Base-by-base conservation (phyloP, 2,329 filamentous ascomycete genomes). In the Nemania abortiva region DNA sequence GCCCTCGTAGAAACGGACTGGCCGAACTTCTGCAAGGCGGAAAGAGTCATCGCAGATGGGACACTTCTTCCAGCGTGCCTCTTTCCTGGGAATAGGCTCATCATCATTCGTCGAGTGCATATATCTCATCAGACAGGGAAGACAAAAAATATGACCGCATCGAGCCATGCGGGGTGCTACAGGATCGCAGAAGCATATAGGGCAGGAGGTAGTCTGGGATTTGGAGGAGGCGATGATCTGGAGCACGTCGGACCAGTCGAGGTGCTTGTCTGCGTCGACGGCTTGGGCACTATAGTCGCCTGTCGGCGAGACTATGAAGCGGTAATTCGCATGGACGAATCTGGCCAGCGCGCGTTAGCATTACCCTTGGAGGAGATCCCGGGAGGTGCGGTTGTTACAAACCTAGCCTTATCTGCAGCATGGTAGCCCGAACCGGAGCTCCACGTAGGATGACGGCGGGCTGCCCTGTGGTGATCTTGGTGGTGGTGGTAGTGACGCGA, bases 141-240 rank as follows among this genome's bases (percentile, higher is more conserved):
- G 84, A 78, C 96, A 99, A 79, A 98, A 98, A 13, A 99, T 97
- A 79, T 99, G 96, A 0, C 96, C 96, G 77, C 96, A 99, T 77
- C 91, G 95, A 50, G 96, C 95, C 95, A 99, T 99, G 65, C 96
- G 90, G 37, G 96, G 95, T 7, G 96, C 96, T 20, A 97, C 93
- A 1, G 96, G 96, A 64, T 92, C 93, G 1, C 92, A 97, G 31
- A 99, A 88, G 77, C 96, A 99, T 63, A 99, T 99, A 0, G 96
- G 96, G 79, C 96, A 99, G 24, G 92, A 94, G 2, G 95, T 89
- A 52, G 90, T 86, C 81, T 99, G 96, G 0, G 95, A 97, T 80
- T 96, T 90, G 65, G 92, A 89, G 1, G 95, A 98, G 9, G 93
- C 96, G 74, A 99, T 86, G 62, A 99, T 91, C 81, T 99, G 96